Percentiles rank a stretch among this genome's conserved stretches.
phyloP scores from a whole-genome alignment of 495 filamentous ascomycete genomes.

The Penicillium lividum region DNA sequence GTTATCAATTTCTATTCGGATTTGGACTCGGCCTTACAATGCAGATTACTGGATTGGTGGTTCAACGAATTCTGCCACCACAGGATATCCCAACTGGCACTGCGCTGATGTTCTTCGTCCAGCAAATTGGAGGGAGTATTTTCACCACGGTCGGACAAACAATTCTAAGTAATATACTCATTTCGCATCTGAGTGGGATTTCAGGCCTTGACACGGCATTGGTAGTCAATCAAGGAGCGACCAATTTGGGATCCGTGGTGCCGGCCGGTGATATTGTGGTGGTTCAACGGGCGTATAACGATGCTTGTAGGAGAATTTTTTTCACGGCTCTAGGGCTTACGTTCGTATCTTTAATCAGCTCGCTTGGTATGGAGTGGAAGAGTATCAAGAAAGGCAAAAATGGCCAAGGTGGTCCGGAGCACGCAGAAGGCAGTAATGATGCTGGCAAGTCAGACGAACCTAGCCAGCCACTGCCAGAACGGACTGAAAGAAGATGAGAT shows the following conservation, averaged over 20 bases:
- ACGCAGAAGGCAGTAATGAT: background rate
- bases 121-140: slow-evolving; percentile 70
- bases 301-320: slow-evolving; percentile 2
- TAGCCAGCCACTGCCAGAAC: background rate
- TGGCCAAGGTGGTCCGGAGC: slow-evolving; percentile 7
- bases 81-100: slow-evolving; percentile 69
- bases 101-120: slow-evolving; percentile 64
- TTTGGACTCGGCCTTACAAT: slow-evolving; percentile 68
- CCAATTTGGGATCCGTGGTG: background rate
- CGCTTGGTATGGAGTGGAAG: slow-evolving; percentile 4
- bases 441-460: background rate
- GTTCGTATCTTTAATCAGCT: background rate
- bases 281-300: slow-evolving; percentile 1
- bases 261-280: background rate
- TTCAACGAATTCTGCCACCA: slow-evolving; percentile 62
- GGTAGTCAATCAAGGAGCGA: slow-evolving; percentile 3
- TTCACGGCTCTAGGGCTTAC: background rate
- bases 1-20: slow-evolving; percentile 72
- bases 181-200: background rate
- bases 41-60: slow-evolving; percentile 67
- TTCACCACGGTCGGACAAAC: slow-evolving; percentile 70
- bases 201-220: background rate
- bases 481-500: background rate
- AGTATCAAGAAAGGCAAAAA: slow-evolving; percentile 12
- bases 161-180: slow-evolving; percentile 1